Evolutionary conservation across 2,329 filamentous ascomycete species (phyloP).

Genomic region (Claviceps sp.): DNA sequence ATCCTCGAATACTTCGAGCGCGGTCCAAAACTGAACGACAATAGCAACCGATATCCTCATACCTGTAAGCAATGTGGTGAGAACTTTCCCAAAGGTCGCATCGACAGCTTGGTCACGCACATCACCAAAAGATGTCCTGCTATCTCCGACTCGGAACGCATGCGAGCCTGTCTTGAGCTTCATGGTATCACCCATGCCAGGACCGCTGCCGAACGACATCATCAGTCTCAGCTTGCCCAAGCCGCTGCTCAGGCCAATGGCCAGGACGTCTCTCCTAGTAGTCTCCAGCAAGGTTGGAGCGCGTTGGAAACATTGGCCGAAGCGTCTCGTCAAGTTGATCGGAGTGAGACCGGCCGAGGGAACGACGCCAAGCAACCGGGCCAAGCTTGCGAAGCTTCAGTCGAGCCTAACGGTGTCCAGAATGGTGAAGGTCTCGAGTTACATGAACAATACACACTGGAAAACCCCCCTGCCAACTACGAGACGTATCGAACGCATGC

Average conservation of each 20-base stretch:
- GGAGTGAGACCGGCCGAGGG: constrained; percentile 45
- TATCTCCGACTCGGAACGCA: constrained; percentile 59
- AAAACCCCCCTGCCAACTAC: constrained; percentile 39
- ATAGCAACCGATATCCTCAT: constrained; percentile 83
- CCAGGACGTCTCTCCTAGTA: constrained; percentile 14
- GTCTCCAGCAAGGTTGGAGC: constrained; percentile 52
- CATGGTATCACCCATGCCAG: constrained; percentile 51
- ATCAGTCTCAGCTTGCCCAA: constrained; percentile 5
- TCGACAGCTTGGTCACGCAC: constrained; percentile 70
- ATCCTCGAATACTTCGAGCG: constrained; percentile 82
- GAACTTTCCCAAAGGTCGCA: constrained; percentile 79
- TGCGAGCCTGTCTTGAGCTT: constrained; percentile 59
- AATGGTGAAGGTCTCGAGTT: constrained; percentile 33
- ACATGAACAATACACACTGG: constrained; percentile 45
- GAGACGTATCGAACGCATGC: constrained; percentile 19
- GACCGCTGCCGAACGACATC: constrained; percentile 18
- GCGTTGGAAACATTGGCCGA: constrained; percentile 79
- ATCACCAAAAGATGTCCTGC: constrained; percentile 78
- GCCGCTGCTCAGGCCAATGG: constrained; percentile 14
- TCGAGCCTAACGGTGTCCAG: constrained; percentile 11
- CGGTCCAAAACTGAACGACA: constrained; percentile 74
- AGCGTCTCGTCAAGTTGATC: constrained; percentile 68
- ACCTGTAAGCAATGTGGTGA: constrained; percentile 82
- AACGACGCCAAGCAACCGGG: constrained; percentile 20
- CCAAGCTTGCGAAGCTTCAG: constrained; percentile 15